phyloP scores from a whole-genome alignment of 208 protist genomes.

The Leptomonas pyrrhocoris region DNA sequence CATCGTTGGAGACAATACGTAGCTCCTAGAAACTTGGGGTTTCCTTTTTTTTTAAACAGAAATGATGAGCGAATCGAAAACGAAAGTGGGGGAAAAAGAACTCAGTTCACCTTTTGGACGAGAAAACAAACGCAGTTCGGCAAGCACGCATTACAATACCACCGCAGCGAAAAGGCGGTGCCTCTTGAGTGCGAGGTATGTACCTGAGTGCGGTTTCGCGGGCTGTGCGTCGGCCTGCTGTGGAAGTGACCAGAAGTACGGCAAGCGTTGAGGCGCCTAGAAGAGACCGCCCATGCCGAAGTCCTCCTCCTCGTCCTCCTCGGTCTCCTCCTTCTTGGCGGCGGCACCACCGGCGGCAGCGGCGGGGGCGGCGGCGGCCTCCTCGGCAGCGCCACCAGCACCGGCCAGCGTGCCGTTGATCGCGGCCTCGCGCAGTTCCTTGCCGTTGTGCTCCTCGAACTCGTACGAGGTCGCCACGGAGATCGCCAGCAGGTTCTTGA shows the following conservation, averaged over 20 bases:
- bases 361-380: constrained; percentile 45
- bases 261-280: constrained; percentile 33
- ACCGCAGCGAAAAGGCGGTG: background rate
- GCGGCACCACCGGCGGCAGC: constrained; percentile 46
- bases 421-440: constrained; percentile 91
- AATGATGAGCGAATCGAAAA: constrained; percentile 1
- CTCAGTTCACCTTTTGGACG: constrained; percentile 5
- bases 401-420: constrained; percentile 82
- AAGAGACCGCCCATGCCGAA: constrained; percentile 87
- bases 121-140: background rate
- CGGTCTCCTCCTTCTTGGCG: constrained; percentile 62
- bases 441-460: constrained; percentile 83
- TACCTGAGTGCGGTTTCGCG: background rate
- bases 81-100: constrained; percentile 28
- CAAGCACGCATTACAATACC: background rate
- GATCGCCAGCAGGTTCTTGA: constrained; percentile 97
- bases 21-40: background rate
- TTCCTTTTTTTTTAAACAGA: constrained; percentile 5
- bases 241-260: background rate
- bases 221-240: background rate
- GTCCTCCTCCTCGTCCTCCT: constrained; percentile 86
- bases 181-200: too few species aligned
- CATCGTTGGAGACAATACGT: background rate
- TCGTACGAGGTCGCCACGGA: constrained; percentile 95
- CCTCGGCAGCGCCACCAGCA: constrained; percentile 66